Percentiles rank a stretch among this genome's conserved stretches.
phyloP scores from a whole-genome alignment of 2,329 filamentous ascomycete species.

The Stachybotrys echinatus region DNA sequence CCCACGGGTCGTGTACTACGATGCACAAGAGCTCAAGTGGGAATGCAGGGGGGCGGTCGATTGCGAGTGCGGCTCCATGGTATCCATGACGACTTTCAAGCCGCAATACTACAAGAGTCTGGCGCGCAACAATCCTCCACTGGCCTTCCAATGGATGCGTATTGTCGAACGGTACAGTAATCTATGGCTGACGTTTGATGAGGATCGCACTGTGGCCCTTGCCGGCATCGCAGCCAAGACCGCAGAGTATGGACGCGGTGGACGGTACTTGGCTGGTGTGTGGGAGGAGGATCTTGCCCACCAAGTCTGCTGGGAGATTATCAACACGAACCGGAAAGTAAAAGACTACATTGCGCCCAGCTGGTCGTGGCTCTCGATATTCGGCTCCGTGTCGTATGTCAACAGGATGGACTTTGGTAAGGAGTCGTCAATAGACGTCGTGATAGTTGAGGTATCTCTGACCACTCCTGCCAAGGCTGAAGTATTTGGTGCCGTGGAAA shows the following conservation, averaged over 20 bases:
- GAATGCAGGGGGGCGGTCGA: neutral
- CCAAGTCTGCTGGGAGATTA: neutral
- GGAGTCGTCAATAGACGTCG: neutral
- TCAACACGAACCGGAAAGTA: neutral
- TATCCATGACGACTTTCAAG: conserved; percentile 1
- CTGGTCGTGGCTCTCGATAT: neutral
- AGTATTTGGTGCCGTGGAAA: neutral
- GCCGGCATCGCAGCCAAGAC: neutral
- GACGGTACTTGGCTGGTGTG: neutral
- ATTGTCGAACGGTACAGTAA: neutral
- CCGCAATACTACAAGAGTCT: neutral
- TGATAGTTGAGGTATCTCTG: neutral
- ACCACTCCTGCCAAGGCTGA: neutral
- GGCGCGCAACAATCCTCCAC: neutral
- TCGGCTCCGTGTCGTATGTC: neutral
- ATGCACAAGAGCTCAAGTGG: neutral
- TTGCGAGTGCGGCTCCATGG: neutral
- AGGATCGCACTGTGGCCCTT: neutral
- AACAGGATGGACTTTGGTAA: conserved; percentile 1
- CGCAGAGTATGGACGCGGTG: neutral
- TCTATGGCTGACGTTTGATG: neutral
- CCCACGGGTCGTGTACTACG: neutral
- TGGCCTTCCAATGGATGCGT: neutral
- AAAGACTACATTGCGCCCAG: neutral
- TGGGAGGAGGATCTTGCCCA: conserved; percentile 1